Evolutionary conservation across 306 rosid genomes (phyloP).

Genomic region (Ormosia semicastrata): DNA sequence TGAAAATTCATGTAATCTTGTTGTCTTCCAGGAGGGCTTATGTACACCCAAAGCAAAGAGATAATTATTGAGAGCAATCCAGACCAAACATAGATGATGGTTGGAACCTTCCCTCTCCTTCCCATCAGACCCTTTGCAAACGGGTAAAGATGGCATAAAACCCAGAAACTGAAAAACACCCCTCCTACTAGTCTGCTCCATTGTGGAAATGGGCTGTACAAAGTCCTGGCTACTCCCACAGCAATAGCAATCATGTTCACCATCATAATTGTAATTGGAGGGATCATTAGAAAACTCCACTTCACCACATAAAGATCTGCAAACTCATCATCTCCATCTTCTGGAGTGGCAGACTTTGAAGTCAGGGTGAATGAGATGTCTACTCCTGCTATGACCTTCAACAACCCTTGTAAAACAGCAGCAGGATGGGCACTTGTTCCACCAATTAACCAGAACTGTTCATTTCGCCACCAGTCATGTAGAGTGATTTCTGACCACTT

Average conservation of each 20-base stretch:
- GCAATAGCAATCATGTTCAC: conserved; percentile 81
- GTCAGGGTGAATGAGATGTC: conserved; percentile 86
- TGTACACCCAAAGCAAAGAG: conserved; percentile 83
- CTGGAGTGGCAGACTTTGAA: conserved; percentile 70
- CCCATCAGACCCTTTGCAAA: conserved; percentile 87
- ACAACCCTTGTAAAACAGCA: conserved; percentile 76
- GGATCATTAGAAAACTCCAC: conserved; percentile 90
- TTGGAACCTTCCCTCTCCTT: conserved; percentile 74
- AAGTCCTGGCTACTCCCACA: conserved; percentile 69
- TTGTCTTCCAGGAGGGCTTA: conserved; percentile 64
- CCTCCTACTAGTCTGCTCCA: conserved; percentile 89
- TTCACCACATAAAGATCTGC: conserved; percentile 75
- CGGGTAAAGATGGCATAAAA: conserved; percentile 76
- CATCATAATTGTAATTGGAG: conserved; percentile 83
- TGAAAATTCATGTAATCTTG: conserved; percentile 65
- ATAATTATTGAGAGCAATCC: conserved; percentile 75
- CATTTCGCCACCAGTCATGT: conserved; percentile 91
- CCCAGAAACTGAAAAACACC: conserved; percentile 91
- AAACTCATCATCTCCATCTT: conserved; percentile 77
- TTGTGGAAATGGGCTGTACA: conserved; percentile 77
- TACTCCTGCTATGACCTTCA: conserved; percentile 86
- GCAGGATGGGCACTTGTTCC: conserved; percentile 92
- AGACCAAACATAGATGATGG: conserved; percentile 83
- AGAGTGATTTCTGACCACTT: conserved; percentile 83
- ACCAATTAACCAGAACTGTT: conserved; percentile 86